Conservation (phyloP, 139 green algal species). For the Chlamydomonas sphaeroides region DNA sequence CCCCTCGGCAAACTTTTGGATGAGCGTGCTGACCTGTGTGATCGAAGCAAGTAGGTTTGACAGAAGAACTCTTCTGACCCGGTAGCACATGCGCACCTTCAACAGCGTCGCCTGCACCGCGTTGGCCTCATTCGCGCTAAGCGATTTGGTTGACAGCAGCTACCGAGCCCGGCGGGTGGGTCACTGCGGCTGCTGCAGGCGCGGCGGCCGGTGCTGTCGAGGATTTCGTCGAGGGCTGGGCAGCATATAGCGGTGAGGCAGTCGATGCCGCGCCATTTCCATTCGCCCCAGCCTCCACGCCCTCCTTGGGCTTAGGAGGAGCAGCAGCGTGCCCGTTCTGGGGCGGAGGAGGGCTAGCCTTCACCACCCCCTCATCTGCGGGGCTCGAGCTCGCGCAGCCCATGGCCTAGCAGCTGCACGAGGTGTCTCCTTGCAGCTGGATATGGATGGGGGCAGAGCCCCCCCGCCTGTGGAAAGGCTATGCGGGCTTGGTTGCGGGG, state of each 20-base stretch:
- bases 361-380: background rate
- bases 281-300: background rate
- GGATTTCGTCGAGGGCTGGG: background rate
- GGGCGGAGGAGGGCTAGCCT: background rate
- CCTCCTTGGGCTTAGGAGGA: background rate
- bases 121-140: constrained; percentile 45
- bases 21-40: constrained; percentile 60
- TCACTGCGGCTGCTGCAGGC: background rate
- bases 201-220: background rate
- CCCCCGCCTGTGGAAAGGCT: no score
- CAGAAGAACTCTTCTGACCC: background rate
- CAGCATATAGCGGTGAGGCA: background rate
- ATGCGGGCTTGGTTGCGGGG: no score
- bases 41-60: no score
- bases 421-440: no score
- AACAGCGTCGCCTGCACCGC: constrained; percentile 56
- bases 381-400: background rate
- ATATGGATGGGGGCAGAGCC: no score
- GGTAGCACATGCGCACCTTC: constrained; percentile 39
- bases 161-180: background rate
- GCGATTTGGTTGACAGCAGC: constrained; percentile 37
- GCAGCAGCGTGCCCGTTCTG: background rate
- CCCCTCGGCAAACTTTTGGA: constrained; percentile 63
- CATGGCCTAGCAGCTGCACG: no score
- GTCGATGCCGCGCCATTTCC: background rate